Evolutionary conservation across 257 asterid genomes (phyloP).

Genomic region (Solanum bukasovii): DNA sequence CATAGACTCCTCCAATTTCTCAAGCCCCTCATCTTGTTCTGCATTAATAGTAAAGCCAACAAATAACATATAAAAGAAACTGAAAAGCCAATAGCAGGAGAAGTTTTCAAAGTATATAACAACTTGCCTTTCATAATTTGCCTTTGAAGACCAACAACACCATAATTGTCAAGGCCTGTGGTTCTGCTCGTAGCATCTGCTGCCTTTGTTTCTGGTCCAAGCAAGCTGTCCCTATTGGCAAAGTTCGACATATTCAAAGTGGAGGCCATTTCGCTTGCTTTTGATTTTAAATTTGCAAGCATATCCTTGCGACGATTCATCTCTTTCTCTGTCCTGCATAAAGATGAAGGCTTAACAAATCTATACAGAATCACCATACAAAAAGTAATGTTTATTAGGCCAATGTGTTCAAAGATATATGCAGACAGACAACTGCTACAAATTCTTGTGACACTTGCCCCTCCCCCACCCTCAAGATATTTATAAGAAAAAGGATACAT

Average conservation of each 20-base stretch:
- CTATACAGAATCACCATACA: not conserved
- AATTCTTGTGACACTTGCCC: not conserved
- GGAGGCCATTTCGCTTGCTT: constrained; percentile 75
- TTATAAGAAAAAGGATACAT: not conserved
- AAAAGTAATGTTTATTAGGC: not conserved
- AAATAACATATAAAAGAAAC: not conserved
- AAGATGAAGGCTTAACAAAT: not conserved
- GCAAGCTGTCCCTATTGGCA: constrained; percentile 78
- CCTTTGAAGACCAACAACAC: constrained; percentile 82
- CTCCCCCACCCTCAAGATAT: not conserved
- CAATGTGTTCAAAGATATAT: not conserved
- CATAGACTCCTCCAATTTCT: constrained; percentile 70
- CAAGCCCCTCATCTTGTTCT: constrained; percentile 97
- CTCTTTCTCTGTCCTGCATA: constrained; percentile 77
- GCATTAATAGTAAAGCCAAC: constrained; percentile 4
- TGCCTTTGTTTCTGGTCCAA: constrained; percentile 83
- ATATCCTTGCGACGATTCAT: constrained; percentile 78
- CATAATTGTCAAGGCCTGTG: constrained; percentile 70
- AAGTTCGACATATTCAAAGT: constrained; percentile 76
- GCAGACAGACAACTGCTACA: not conserved
- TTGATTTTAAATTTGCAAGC: constrained; percentile 55
- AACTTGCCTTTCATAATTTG: constrained; percentile 82
- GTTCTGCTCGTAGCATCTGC: constrained; percentile 76
- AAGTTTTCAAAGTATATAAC: not conserved
- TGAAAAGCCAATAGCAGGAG: not conserved